phyloP scores from a whole-genome alignment of 2,329 filamentous ascomycete genomes.

The Ceratocystis eucalypticola region DNA sequence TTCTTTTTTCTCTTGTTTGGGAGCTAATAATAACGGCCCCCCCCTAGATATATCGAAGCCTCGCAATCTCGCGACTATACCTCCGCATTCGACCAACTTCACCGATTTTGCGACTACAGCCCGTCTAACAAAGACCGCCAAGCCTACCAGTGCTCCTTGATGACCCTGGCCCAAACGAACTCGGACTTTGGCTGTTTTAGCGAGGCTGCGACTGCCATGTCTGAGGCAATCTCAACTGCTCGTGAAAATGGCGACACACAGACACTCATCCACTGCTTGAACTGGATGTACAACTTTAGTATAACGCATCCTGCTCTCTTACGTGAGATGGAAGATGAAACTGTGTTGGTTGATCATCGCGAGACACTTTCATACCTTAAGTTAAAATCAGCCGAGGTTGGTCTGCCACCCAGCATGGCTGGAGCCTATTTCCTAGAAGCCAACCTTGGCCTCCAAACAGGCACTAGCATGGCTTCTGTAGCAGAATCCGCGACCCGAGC shows the following conservation, averaged over 20 bases:
- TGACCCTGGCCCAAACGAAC: constrained; percentile 86
- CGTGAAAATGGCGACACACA: constrained; percentile 83
- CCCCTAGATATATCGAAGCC: constrained; percentile 64
- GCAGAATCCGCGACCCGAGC: constrained; percentile 20
- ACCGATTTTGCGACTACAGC: constrained; percentile 94
- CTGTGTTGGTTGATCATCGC: constrained; percentile 61
- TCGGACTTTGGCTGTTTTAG: constrained; percentile 86
- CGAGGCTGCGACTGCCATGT: constrained; percentile 85
- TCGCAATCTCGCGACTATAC: constrained; percentile 87
- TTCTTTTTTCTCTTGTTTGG: too few relatives aligned
- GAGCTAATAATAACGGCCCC: too few relatives aligned
- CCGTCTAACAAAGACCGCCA: constrained; percentile 56
- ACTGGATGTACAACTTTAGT: constrained; percentile 92
- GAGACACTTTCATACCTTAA: constrained; percentile 76
- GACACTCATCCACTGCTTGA: constrained; percentile 88
- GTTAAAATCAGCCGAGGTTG: constrained; percentile 69
- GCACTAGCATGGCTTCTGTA: constrained; percentile 49
- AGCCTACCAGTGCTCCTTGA: constrained; percentile 87
- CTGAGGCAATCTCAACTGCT: constrained; percentile 89
- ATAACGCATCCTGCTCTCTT: constrained; percentile 69
- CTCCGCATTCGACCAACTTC: constrained; percentile 77
- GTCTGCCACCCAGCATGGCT: constrained; percentile 74
- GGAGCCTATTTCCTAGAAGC: constrained; percentile 77
- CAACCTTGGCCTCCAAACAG: constrained; percentile 61
- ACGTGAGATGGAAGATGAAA: constrained; percentile 53